These are phyloP conservation scores for Podaxis sp. DNA, from an alignment of 768 basidiomycete genomes.

Conservation along the genomic window DNA sequence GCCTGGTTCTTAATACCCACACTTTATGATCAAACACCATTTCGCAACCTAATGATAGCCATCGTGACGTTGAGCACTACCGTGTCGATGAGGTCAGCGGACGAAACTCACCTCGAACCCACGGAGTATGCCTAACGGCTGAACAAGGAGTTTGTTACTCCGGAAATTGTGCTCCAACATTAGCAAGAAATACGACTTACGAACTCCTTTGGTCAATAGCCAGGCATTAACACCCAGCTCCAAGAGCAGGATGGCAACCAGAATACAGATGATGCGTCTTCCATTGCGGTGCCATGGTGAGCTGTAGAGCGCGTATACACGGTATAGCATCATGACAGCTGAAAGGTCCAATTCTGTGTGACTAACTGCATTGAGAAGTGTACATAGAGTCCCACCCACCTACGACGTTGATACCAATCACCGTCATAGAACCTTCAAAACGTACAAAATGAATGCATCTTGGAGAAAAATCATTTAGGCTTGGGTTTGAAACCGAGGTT, in stretches of 20 bases:
- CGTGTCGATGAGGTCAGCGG: not conserved
- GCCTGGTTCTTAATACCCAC: not conserved
- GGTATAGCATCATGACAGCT: constrained; percentile 58
- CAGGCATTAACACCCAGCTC: constrained; percentile 50
- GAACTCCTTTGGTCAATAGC: constrained; percentile 48
- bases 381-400: constrained; percentile 23
- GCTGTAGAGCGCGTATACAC: constrained; percentile 41
- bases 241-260: constrained; percentile 36
- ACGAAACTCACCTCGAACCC: not conserved
- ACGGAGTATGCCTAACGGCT: constrained; percentile 30
- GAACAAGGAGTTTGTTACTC: not conserved
- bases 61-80: not conserved
- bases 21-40: constrained; percentile 35
- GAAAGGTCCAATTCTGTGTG: not conserved
- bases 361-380: not conserved
- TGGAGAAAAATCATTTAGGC: not conserved
- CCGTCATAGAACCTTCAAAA: constrained; percentile 48
- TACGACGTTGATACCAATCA: constrained; percentile 51
- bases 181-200: constrained; percentile 32
- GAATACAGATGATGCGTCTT: constrained; percentile 24
- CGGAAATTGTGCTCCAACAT: not conserved
- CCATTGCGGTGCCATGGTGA: not conserved
- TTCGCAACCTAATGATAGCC: constrained; percentile 33
- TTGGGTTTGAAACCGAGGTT: not conserved
- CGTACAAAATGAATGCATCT: constrained; percentile 49